A percentile compares a stretch with the other conserved stretches of the same genome.
Conservation (phyloP, 768 basidiomycete genomes). For the Fomitopsis pulvina region DNA sequence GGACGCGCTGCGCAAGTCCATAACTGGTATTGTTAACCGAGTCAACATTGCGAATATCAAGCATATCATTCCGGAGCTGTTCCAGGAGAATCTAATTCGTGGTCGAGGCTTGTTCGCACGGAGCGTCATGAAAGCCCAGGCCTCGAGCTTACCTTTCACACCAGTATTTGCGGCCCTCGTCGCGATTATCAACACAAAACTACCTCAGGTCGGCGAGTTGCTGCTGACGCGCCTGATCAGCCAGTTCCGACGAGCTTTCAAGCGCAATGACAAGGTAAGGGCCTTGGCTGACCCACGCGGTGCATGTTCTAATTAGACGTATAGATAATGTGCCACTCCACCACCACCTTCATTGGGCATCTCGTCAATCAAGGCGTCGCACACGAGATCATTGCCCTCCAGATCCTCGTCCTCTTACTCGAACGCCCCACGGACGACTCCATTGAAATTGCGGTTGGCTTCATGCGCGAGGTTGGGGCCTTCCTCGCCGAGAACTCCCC, state of each 20-base stretch:
- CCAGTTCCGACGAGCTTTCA: slow-evolving; percentile 92
- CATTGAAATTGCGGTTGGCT: slow-evolving; percentile 96
- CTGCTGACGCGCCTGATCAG: slow-evolving; percentile 84
- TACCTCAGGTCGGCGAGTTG: slow-evolving; percentile 94
- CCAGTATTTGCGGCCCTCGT: slow-evolving; percentile 95
- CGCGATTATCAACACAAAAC: slow-evolving; percentile 92
- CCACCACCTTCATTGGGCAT: slow-evolving; percentile 52
- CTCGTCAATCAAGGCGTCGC: slow-evolving; percentile 92
- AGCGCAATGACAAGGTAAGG: slow-evolving; percentile 93
- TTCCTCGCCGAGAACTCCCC: slow-evolving; percentile 91
- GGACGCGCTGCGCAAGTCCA: slow-evolving; percentile 96
- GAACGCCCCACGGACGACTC: slow-evolving; percentile 96
- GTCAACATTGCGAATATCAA: slow-evolving; percentile 98
- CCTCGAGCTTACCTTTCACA: slow-evolving; percentile 94
- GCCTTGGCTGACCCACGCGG: background rate
- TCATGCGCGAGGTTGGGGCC: slow-evolving; percentile 95
- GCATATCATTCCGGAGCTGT: slow-evolving; percentile 83
- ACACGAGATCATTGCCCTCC: slow-evolving; percentile 88
- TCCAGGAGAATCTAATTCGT: slow-evolving; percentile 88
- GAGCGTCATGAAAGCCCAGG: slow-evolving; percentile 97
- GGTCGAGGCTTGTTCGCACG: slow-evolving; percentile 90
- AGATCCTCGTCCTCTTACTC: slow-evolving; percentile 92
- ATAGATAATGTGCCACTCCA: slow-evolving; percentile 89
- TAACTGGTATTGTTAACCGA: slow-evolving; percentile 99
- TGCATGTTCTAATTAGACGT: slow-evolving; percentile 7